These are phyloP conservation scores for Phenoliferia sp. DNA, from an alignment of 1,284 basidiomycete species.

Conservation along the genomic window DNA sequence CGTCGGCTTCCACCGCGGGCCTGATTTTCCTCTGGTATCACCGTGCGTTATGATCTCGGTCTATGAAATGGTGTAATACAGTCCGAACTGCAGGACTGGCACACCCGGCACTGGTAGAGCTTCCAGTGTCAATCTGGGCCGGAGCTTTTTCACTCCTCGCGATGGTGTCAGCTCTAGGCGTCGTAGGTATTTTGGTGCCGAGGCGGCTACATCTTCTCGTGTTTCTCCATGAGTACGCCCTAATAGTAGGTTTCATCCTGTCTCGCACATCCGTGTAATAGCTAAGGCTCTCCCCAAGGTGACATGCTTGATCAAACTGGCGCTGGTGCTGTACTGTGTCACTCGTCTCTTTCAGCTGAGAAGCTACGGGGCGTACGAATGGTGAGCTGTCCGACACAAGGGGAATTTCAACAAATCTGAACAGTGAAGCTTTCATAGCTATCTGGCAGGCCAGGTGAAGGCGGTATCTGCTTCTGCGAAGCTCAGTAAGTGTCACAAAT, in stretches of 20 bases:
- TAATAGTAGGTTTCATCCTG: not conserved
- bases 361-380: not conserved
- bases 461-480: not conserved
- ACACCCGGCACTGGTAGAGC: not conserved
- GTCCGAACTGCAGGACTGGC: not conserved
- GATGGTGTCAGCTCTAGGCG: not conserved
- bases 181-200: not conserved
- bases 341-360: not conserved
- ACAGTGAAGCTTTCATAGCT: not conserved
- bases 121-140: not conserved
- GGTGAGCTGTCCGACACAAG: not conserved
- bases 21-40: not conserved
- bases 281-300: not conserved
- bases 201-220: not conserved
- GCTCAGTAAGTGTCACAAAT: not conserved
- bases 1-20: not conserved
- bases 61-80: too few relatives aligned
- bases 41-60: not conserved
- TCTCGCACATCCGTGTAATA: not conserved
- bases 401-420: not conserved
- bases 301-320: not conserved
- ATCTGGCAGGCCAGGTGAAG: not conserved
- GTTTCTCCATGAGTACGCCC: not conserved
- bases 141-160: not conserved
- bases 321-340: not conserved